Base-by-base conservation (phyloP, 345 rosid genomes). In the Citrus glauca region DNA sequence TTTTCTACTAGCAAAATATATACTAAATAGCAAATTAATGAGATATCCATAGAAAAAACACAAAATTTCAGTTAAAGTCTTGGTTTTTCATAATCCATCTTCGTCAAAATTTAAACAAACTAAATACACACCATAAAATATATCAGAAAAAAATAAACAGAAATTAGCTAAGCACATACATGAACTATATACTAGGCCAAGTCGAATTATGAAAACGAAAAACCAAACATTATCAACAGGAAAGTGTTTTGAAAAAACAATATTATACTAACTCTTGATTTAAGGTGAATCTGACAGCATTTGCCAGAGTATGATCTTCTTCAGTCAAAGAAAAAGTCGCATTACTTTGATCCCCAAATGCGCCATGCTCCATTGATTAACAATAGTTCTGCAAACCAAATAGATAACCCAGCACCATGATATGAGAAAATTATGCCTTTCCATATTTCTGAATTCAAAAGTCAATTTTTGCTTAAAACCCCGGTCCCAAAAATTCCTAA, bases 241-340 rank as follows among this genome's bases (percentile, higher is more conserved):
- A 59, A 45, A 27, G 30, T 48, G 13, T 35, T 62, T 71, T 38
- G 60, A 14, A 53, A 11, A 57, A 65, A 53, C 16, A 56, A 76
- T 72, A 53, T 3, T 48, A 63, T 20, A 87, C 93, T 87, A 22
- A 91, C 99, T 96, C 98, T 89, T 96, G 99, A 87, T 94, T 92
- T 83, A 96, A 81, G 72, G 91, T 80, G 88, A 88, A 96, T 78
- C 98, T 85, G 74, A 96, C 85, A 37, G 97, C 82, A 77, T 94
- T 96, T 14, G 97, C 98, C 28, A 96, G 86, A 5, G 97, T 94
- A 78, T 96, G 98, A 80, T 91, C 98, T 78, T 94, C 99, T 24
- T 90, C 92, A 1, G 86, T 61, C 14, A 94, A 78, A 68, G 91
- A 85, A 84, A 96, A 94, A 14, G 99, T 84, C 60, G 92, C 95